These are phyloP conservation scores for Penicillium roqueforti DNA, from an alignment of 495 filamentous ascomycete species.

Conservation along the genomic window DNA sequence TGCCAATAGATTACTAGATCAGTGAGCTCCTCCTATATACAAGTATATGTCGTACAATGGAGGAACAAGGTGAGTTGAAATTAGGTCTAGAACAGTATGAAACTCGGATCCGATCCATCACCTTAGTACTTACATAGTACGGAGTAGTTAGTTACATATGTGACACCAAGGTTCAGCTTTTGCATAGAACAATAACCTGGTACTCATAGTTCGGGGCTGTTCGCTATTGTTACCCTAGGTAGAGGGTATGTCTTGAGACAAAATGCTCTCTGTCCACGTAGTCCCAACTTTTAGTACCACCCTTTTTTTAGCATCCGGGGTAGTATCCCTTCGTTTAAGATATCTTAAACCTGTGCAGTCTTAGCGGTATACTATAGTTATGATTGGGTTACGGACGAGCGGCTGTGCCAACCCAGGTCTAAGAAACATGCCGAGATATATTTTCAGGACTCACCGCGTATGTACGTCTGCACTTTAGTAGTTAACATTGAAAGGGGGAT, in stretches of 20 bases:
- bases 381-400: background rate
- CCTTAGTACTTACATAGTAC: background rate
- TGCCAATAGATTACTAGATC: no score
- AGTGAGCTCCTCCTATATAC: no score
- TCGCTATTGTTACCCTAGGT: no score
- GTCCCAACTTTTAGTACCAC: background rate
- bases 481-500: no score
- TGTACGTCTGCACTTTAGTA: background rate
- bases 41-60: background rate
- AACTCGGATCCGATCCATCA: background rate
- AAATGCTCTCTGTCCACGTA: no score
- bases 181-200: background rate
- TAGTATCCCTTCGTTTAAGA: no score
- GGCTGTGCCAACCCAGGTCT: background rate
- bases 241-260: background rate
- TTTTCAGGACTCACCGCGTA: background rate
- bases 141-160: background rate
- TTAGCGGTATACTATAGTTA: background rate
- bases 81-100: background rate
- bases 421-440: background rate
- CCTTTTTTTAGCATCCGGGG: no score
- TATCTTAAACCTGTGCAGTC: no score
- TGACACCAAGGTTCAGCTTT: background rate
- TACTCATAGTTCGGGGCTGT: background rate
- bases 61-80: background rate